These are phyloP conservation scores for Paramecium bursaria DNA, from an alignment of 73 alveolate species.

Conservation along the genomic window DNA sequence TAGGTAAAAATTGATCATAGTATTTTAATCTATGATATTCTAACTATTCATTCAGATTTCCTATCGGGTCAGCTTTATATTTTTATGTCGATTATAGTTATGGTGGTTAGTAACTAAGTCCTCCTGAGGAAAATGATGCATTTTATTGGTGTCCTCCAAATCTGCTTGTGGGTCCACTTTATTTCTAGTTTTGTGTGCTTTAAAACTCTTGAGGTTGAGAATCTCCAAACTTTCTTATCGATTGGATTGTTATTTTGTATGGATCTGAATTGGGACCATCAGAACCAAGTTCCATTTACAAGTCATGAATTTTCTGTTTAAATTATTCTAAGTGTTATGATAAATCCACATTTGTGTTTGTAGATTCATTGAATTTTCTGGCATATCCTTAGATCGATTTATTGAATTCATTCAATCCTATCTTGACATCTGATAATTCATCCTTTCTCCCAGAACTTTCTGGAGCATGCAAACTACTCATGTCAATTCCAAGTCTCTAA, in stretches of 20 bases:
- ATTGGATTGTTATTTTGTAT: constrained; percentile 38
- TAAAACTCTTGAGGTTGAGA: not conserved
- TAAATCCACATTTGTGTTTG: too few relatives aligned
- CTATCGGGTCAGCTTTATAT: not conserved
- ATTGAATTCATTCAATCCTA: constrained; percentile 28
- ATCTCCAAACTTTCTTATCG: constrained; percentile 21
- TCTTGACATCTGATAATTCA: constrained; percentile 49
- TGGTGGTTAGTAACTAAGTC: constrained; percentile 20
- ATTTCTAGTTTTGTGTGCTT: not conserved
- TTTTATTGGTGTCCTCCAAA: not conserved
- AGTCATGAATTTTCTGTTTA: constrained; percentile 28
- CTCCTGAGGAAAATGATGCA: constrained; percentile 19
- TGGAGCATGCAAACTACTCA: constrained; percentile 61
- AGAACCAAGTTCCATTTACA: constrained; percentile 6
- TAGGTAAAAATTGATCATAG: constrained; percentile 31
- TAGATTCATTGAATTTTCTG: constrained; percentile 26
- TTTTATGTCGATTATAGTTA: constrained; percentile 1
- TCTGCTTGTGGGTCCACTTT: not conserved
- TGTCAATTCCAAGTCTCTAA: constrained; percentile 13
- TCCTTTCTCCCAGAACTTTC: constrained; percentile 46
- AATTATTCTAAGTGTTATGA: constrained; percentile 12
- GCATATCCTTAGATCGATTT: not conserved
- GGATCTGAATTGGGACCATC: constrained; percentile 60
- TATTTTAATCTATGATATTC: constrained; percentile 52
- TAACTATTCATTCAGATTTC: constrained; percentile 3